Base-by-base conservation (phyloP, 164 flowering plant species). In the Magnolia changhungtana region DNA sequence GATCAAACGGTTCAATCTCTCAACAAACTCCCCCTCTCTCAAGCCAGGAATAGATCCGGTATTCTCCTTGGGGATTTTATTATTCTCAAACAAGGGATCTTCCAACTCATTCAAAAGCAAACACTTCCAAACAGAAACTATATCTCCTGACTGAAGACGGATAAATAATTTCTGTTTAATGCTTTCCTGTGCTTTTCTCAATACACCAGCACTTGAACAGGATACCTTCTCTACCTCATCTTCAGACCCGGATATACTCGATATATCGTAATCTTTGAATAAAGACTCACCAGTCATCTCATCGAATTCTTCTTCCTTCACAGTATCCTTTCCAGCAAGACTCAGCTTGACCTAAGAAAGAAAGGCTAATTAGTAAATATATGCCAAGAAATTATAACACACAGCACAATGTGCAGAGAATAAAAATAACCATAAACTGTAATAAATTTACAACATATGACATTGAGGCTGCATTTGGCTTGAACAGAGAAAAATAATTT, bases 161-260 rank as follows among this genome's bases (percentile, higher is more conserved):
- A 90, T 29, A 80, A 85, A 87, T 51, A 93, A 11, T 78, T 91
- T 95, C 71, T 78, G 81, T 86, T 83, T 90, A 50, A 23, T 21
- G 72, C 37, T 73, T 31, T 75, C 86, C 49, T 59, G 67, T 10
- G 37, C 20, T 74, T 75, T 81, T 69, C 73, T 75, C 21, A 78
- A 75, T 23, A 51, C 16, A 51, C 72, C 85, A 81, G 70, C 75
- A 63, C n/a, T 78, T 21, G 77, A 71, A 10, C 59, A 18, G n/a
- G 78, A 65, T 20, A 72, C 83, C 68, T 78, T 81, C 11, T 91
- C 97, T 72, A 61, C 81, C 83, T 96, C 98, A 76, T 92, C 97
- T 64, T 96, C 99, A 49, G 99, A 96, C 14, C 99, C 99, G 2
- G 99, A 96, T 83, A 94, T 91, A 80, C 99, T 96, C 8, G 99